Conservation (phyloP, 768 basidiomycete genomes). For the Plicaturopsis crispa region DNA sequence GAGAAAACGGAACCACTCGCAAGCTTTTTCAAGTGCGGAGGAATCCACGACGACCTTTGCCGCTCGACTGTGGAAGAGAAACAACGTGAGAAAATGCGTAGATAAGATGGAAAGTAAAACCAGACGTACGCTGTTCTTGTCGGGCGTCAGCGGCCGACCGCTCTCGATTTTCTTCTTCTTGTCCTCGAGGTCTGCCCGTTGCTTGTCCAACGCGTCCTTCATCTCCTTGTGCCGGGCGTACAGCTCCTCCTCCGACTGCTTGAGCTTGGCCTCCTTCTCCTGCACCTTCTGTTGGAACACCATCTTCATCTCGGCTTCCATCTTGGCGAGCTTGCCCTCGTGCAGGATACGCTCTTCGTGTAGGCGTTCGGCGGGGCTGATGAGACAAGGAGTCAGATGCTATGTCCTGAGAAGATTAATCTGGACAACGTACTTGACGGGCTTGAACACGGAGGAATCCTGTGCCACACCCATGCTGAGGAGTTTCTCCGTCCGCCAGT, state of each 20-base stretch:
- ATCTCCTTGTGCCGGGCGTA: constrained; percentile 99
- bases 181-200: constrained; percentile 91
- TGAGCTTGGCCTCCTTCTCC: constrained; percentile 98
- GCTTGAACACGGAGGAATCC: constrained; percentile 97
- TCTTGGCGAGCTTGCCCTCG: constrained; percentile 97
- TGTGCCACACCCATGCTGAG: constrained; percentile 97
- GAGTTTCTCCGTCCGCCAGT: constrained; percentile 96
- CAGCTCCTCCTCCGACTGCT: constrained; percentile 98
- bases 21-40: constrained; percentile 47
- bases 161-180: constrained; percentile 96
- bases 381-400: constrained; percentile 10
- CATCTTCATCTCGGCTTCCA: constrained; percentile 99
- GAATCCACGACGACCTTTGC: too few relatives aligned
- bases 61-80: too few relatives aligned
- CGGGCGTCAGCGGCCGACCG: constrained; percentile 91
- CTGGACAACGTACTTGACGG: constrained; percentile 78
- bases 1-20: constrained; percentile 19
- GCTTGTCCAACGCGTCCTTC: constrained; percentile 99
- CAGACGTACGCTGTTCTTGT: constrained; percentile 74
- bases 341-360: constrained; percentile 95
- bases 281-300: constrained; percentile 99
- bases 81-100: too few relatives aligned
- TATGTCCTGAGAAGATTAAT: constrained; percentile 2
- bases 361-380: constrained; percentile 89
- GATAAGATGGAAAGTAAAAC: constrained; percentile 5